Conservation (phyloP, 2,329 filamentous ascomycete species). For the Exutisphaerella laricina region DNA sequence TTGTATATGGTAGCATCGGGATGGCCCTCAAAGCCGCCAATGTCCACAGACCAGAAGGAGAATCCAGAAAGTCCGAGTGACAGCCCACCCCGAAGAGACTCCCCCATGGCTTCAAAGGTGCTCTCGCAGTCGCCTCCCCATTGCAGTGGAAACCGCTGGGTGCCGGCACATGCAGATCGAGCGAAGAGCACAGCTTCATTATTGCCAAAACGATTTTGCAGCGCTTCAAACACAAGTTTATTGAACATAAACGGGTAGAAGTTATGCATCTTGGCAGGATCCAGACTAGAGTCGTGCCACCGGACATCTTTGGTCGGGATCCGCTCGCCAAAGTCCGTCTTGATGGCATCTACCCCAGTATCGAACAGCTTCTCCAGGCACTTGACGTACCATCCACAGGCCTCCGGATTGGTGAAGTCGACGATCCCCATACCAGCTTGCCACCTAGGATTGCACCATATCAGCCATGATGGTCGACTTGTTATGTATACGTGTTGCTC, state of each 20-base stretch:
- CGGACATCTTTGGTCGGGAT: conserved; percentile 61
- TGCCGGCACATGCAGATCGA: conserved; percentile 60
- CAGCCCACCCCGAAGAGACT: conserved; percentile 62
- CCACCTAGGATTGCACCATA: too few relatives aligned
- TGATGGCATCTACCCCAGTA: conserved; percentile 65
- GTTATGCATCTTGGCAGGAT: conserved; percentile 67
- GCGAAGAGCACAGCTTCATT: conserved; percentile 61
- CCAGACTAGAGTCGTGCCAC: conserved; percentile 56
- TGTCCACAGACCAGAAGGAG: conserved; percentile 65
- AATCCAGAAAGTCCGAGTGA: conserved; percentile 60
- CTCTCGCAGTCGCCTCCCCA: conserved; percentile 74
- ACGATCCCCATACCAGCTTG: conserved; percentile 70
- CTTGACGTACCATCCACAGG: conserved; percentile 57
- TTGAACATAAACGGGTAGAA: conserved; percentile 72
- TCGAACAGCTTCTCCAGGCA: conserved; percentile 62
- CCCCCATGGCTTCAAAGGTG: conserved; percentile 66
- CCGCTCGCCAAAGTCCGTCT: conserved; percentile 71
- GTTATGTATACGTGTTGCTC: too few relatives aligned
- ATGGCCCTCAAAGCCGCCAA: conserved; percentile 65
- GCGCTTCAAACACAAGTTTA: conserved; percentile 60
- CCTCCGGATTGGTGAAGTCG: conserved; percentile 68
- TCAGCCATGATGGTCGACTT: too few relatives aligned
- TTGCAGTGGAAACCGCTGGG: conserved; percentile 60
- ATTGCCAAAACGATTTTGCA: conserved; percentile 49
- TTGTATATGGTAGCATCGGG: conserved; percentile 64